These are phyloP conservation scores for Schizonepeta tenuifolia DNA, from an alignment of 257 asterid genomes.

Conservation along the genomic window DNA sequence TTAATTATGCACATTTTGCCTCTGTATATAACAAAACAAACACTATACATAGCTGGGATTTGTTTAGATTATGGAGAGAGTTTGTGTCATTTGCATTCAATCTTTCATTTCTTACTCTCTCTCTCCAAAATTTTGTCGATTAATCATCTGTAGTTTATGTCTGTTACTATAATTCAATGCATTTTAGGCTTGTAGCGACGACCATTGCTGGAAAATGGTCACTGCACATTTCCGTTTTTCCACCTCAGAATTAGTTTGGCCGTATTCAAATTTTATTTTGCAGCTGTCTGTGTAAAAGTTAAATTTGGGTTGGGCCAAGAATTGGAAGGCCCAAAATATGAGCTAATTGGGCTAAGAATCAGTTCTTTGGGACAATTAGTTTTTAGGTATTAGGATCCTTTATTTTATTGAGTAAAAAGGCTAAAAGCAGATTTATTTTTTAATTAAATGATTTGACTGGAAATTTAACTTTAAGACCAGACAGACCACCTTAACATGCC, in stretches of 20 bases:
- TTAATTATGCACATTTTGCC: not conserved
- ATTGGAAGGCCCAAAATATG: not conserved
- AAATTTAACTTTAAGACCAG: constrained; percentile 16
- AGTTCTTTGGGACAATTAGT: not conserved
- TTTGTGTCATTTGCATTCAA: constrained; percentile 3
- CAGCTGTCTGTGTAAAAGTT: too few relatives aligned
- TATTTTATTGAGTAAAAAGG: not conserved
- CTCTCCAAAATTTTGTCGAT: not conserved
- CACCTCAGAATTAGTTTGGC: too few relatives aligned
- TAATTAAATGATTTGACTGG: constrained; percentile 28
- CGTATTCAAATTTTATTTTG: too few relatives aligned
- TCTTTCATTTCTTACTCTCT: too few relatives aligned
- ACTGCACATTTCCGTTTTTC: not conserved
- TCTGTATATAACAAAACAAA: not conserved
- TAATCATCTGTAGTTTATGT: too few relatives aligned
- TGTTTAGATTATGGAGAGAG: not conserved
- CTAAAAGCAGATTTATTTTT: not conserved
- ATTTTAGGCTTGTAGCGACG: too few relatives aligned
- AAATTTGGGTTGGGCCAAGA: not conserved
- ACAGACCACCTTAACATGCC: not conserved
- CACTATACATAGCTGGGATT: not conserved
- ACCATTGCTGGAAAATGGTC: too few relatives aligned
- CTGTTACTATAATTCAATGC: too few relatives aligned
- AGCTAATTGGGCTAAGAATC: not conserved
- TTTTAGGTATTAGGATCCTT: not conserved